Evolutionary conservation across 2,329 filamentous ascomycete species (phyloP).

Genomic region (Trichoderma endophyticum): DNA sequence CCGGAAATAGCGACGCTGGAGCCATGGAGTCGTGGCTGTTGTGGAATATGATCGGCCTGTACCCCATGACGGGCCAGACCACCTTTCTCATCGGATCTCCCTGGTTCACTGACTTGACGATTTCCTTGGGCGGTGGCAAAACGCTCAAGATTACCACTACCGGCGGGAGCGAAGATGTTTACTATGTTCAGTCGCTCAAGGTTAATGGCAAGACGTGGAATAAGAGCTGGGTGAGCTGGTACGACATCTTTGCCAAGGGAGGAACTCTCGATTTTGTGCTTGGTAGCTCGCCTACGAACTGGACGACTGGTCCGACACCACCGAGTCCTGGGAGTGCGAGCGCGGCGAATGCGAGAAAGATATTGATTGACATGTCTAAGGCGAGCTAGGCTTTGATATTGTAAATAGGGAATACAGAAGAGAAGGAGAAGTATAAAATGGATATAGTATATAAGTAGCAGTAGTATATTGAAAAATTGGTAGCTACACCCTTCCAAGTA

Average conservation of each 20-base stretch:
- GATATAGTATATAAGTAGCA: background rate
- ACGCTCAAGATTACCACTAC: slow-evolving; percentile 52
- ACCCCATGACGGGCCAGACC: slow-evolving; percentile 65
- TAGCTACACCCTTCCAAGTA: background rate
- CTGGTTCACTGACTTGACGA: slow-evolving; percentile 58
- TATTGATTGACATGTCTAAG: slow-evolving; percentile 18
- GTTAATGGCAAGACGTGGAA: slow-evolving; percentile 63
- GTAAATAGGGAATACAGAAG: background rate
- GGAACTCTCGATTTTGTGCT: slow-evolving; percentile 63
- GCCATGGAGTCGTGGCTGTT: slow-evolving; percentile 70
- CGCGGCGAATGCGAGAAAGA: slow-evolving; percentile 15
- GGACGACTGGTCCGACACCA: slow-evolving; percentile 58
- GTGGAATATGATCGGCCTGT: slow-evolving; percentile 67
- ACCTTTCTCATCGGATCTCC: slow-evolving; percentile 64
- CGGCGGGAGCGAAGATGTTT: slow-evolving; percentile 46
- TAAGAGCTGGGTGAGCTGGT: slow-evolving; percentile 63
- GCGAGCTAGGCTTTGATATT: background rate
- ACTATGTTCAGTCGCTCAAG: slow-evolving; percentile 63
- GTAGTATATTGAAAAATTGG: background rate
- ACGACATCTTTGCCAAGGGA: slow-evolving; percentile 62
- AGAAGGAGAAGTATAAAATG: background rate
- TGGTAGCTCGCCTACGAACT: slow-evolving; percentile 49
- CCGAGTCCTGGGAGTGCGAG: slow-evolving; percentile 53
- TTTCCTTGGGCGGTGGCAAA: slow-evolving; percentile 55
- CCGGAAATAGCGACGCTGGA: slow-evolving; percentile 68